Percentiles rank a stretch among this genome's conserved stretches.
Evolutionary conservation across 176 grass and related monocot species (phyloP).

Genomic region (Hyparrhenia diplandra): DNA sequence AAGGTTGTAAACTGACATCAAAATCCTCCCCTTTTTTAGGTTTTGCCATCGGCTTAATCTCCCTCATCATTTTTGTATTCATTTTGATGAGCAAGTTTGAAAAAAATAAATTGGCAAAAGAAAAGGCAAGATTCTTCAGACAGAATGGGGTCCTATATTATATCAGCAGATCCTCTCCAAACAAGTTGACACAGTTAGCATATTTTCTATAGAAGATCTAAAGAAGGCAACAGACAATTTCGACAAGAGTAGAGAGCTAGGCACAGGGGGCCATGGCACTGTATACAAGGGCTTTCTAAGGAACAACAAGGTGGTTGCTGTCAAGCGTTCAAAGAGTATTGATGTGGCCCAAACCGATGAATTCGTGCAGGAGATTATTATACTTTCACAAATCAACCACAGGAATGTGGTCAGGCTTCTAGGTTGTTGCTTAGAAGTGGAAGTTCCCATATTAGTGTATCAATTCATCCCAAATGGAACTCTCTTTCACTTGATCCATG

Average conservation of each 20-base stretch:
- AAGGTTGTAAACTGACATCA: too few relatives aligned
- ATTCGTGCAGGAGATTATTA: background rate
- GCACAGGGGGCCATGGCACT: background rate
- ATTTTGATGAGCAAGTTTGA: too few relatives aligned
- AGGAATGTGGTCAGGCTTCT: background rate
- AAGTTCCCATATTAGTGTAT: background rate
- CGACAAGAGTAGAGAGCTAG: background rate
- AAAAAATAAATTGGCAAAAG: background rate
- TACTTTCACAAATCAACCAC: background rate
- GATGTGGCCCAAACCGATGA: background rate
- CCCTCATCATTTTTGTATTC: too few relatives aligned
- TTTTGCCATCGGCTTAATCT: too few relatives aligned
- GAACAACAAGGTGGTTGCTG: constrained; percentile 2
- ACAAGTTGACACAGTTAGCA: constrained; percentile 3
- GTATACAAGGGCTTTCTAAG: background rate
- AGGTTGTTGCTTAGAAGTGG: background rate
- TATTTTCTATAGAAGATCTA: constrained; percentile 12
- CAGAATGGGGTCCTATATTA: too few relatives aligned
- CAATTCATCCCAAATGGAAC: constrained; percentile 1
- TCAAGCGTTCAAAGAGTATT: constrained; percentile 10
- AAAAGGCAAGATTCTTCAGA: background rate
- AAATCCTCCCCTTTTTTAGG: too few relatives aligned
- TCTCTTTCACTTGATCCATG: background rate
- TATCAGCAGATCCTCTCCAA: too few relatives aligned
- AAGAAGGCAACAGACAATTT: constrained; percentile 11